Conservation (phyloP, 257 asterid species). For the Schizonepeta tenuifolia region DNA sequence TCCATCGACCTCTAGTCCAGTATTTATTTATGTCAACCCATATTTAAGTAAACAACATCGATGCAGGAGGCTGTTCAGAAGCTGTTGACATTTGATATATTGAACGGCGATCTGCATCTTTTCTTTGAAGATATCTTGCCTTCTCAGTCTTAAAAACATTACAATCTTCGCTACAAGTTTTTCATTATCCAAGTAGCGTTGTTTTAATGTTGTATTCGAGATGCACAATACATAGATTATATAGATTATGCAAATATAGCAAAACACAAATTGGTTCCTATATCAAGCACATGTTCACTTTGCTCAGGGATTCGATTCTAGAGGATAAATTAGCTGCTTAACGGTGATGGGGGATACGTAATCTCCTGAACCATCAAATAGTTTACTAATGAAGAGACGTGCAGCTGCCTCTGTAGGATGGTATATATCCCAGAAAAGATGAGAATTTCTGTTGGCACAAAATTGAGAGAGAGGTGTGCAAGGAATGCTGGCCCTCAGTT, state of each 20-base stretch:
- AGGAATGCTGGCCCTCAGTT: constrained; percentile 58
- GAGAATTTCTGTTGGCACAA: constrained; percentile 57
- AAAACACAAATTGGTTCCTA: background rate
- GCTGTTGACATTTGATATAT: constrained; percentile 65
- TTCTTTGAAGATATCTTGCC: constrained; percentile 70
- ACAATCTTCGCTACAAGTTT: background rate
- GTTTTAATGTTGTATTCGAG: background rate
- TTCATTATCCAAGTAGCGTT: background rate
- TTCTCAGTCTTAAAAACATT: constrained; percentile 37
- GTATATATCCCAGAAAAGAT: constrained; percentile 81
- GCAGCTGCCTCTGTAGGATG: constrained; percentile 80
- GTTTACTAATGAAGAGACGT: constrained; percentile 39
- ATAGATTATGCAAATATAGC: background rate
- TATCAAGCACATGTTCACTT: background rate
- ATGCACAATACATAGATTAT: constrained; percentile 14
- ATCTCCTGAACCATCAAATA: constrained; percentile 42
- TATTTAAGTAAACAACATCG: constrained; percentile 23
- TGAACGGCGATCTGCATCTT: constrained; percentile 59
- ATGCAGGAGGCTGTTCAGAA: constrained; percentile 82
- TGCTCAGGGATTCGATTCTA: constrained; percentile 13
- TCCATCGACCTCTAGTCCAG: background rate
- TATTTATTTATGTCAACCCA: constrained; percentile 15
- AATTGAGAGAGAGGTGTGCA: constrained; percentile 65
- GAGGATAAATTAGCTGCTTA: constrained; percentile 52
- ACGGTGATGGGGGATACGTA: constrained; percentile 54